phyloP scores from a whole-genome alignment of 2,329 filamentous ascomycete species.

The Hymenoscyphus infarciens region DNA sequence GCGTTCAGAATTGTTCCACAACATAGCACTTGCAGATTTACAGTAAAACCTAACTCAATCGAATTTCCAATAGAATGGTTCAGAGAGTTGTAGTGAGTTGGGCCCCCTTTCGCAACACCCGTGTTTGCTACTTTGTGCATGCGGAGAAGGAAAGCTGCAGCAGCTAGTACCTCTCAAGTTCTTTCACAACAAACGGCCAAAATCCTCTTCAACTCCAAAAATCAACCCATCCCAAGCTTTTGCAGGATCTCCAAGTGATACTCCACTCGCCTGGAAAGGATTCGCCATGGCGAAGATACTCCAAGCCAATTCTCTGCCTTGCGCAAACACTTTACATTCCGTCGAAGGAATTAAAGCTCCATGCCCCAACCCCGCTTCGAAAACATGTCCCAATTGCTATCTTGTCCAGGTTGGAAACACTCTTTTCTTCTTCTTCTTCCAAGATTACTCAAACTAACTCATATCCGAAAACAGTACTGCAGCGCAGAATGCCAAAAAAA shows the following conservation, averaged over 20 bases:
- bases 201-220: background rate
- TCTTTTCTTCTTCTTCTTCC: background rate
- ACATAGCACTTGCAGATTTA: too few species aligned
- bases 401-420: background rate
- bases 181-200: background rate
- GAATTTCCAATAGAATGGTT: background rate
- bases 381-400: background rate
- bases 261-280: background rate
- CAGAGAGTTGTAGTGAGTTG: background rate
- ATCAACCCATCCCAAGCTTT: background rate
- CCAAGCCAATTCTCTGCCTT: background rate
- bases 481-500: conserved; percentile 12
- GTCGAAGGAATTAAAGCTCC: background rate
- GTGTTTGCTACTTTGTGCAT: background rate
- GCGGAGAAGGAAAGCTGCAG: background rate
- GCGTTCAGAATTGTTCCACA: too few species aligned
- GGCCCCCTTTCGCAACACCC: background rate
- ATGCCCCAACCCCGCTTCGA: background rate
- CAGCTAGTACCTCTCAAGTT: background rate
- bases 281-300: background rate
- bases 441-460: background rate
- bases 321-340: background rate
- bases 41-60: background rate
- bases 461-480: conserved; percentile 15
- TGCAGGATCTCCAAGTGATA: background rate